phyloP scores from a whole-genome alignment of 2,329 filamentous ascomycete species.

The Emmonsiellopsis sp. region DNA sequence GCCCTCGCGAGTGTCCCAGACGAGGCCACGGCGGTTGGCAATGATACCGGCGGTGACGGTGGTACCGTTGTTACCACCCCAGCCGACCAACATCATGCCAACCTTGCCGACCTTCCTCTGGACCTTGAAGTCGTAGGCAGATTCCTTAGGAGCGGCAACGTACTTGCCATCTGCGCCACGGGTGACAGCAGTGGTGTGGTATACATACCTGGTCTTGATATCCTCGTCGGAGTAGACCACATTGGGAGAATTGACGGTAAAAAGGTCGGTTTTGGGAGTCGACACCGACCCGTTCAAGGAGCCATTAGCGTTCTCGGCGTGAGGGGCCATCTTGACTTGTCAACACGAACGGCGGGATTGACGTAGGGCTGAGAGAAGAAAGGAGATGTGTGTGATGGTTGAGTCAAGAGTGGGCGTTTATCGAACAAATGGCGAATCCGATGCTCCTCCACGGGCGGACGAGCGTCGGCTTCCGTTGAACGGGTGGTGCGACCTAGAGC shows the following conservation, averaged over 20 bases:
- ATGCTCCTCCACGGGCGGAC: slow-evolving; percentile 75
- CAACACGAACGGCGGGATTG: slow-evolving; percentile 16
- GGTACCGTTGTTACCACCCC: slow-evolving; percentile 96
- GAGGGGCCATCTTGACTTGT: slow-evolving; percentile 71
- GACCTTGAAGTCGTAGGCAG: slow-evolving; percentile 93
- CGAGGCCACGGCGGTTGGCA: slow-evolving; percentile 77
- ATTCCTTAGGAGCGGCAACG: slow-evolving; percentile 78
- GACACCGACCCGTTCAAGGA: slow-evolving; percentile 45
- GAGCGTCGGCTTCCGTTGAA: slow-evolving; percentile 94
- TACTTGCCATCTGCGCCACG: slow-evolving; percentile 64
- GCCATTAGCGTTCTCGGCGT: slow-evolving; percentile 57
- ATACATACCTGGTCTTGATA: slow-evolving; percentile 91
- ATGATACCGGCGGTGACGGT: slow-evolving; percentile 96
- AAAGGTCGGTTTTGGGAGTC: slow-evolving; percentile 46
- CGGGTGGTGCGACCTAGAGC: slow-evolving; percentile 74
- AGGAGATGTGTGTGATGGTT: slow-evolving; percentile 33
- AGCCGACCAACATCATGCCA: slow-evolving; percentile 95
- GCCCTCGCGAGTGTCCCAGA: slow-evolving; percentile 92
- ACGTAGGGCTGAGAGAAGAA: slow-evolving; percentile 16
- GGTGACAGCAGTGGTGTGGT: slow-evolving; percentile 82
- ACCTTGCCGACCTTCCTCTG: slow-evolving; percentile 87
- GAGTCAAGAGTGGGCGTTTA: slow-evolving; percentile 28
- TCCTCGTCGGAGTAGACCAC: slow-evolving; percentile 80
- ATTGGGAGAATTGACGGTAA: slow-evolving; percentile 85
- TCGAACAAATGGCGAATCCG: slow-evolving; percentile 44